Evolutionary conservation across 805 yeast species (phyloP).

Genomic region (Cyberlindnera samutprakarnensis): DNA sequence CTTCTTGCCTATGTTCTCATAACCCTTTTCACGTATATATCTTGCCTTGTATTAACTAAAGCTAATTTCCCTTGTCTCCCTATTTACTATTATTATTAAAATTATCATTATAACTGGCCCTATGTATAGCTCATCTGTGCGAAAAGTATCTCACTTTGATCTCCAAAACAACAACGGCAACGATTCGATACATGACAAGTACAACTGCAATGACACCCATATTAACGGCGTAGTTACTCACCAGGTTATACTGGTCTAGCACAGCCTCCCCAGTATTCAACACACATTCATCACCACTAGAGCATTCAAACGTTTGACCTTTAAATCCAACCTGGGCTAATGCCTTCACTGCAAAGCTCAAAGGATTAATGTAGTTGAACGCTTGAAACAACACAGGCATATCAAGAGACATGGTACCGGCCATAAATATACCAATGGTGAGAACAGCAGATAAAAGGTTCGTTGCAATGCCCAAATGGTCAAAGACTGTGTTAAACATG

Average conservation of each 20-base stretch:
- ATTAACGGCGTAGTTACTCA: slow-evolving; percentile 12
- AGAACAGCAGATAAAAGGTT: slow-evolving; percentile 62
- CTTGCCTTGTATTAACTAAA: no score
- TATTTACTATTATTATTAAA: no score
- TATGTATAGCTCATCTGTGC: no score
- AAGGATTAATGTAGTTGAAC: slow-evolving; percentile 66
- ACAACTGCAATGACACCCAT: slow-evolving; percentile 11
- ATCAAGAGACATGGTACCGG: slow-evolving; percentile 72
- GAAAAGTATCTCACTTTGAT: slow-evolving; percentile 6
- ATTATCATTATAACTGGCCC: no score
- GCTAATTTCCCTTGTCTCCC: no score
- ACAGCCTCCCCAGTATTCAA: slow-evolving; percentile 50
- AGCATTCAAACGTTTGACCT: slow-evolving; percentile 45
- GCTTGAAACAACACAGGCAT: slow-evolving; percentile 65
- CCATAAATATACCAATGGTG: slow-evolving; percentile 73
- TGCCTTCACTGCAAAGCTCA: slow-evolving; percentile 61
- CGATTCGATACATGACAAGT: slow-evolving; percentile 10
- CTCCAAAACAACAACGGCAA: slow-evolving; percentile 10
- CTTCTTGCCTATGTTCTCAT: no score
- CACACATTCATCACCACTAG: slow-evolving; percentile 35
- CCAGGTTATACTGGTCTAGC: slow-evolving; percentile 40
- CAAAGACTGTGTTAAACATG: slow-evolving; percentile 63
- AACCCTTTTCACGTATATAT: no score
- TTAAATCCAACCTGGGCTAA: slow-evolving; percentile 52
- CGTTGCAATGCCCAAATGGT: slow-evolving; percentile 74